Percentiles rank a stretch among this genome's conserved stretches.
Evolutionary conservation across 2,329 filamentous ascomycete genomes (phyloP).

Genomic region (Lachnellula hyalina): DNA sequence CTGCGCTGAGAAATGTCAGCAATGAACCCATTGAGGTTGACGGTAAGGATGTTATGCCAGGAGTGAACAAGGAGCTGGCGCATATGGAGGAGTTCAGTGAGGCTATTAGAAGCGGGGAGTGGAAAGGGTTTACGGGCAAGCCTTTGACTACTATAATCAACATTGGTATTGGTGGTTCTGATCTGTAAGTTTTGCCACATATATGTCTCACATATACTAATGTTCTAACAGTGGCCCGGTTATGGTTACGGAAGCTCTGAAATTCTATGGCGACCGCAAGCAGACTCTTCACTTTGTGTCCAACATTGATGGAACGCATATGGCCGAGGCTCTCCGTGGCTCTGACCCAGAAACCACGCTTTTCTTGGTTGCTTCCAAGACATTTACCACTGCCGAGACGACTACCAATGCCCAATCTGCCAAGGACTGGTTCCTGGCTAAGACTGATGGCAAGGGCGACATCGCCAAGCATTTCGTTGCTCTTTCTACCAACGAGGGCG

Average conservation of each 20-base stretch:
- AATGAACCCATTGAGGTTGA: conserved; percentile 81
- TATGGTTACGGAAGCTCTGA: conserved; percentile 97
- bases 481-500: conserved; percentile 88
- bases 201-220: conserved; percentile 17
- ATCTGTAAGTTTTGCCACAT: conserved; percentile 67
- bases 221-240: conserved; percentile 70
- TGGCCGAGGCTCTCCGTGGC: conserved; percentile 82
- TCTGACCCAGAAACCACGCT: conserved; percentile 98
- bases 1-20: conserved; percentile 84
- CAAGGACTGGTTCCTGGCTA: conserved; percentile 93
- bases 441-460: conserved; percentile 67
- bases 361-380: conserved; percentile 98
- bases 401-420: conserved; percentile 95
- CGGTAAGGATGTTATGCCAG: conserved; percentile 88
- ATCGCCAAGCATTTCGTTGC: conserved; percentile 99
- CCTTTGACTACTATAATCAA: conserved; percentile 96
- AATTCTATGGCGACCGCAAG: conserved; percentile 82
- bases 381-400: conserved; percentile 97
- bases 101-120: conserved; percentile 87
- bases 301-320: conserved; percentile 98
- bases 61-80: conserved; percentile 82
- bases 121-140: conserved; percentile 98
- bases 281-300: conserved; percentile 96
- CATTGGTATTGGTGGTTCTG: conserved; percentile 95
- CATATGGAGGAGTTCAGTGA: conserved; percentile 99